Evolutionary conservation across 73 alveolate genomes (phyloP).

Genomic region (Tetrahymena thermophila): DNA sequence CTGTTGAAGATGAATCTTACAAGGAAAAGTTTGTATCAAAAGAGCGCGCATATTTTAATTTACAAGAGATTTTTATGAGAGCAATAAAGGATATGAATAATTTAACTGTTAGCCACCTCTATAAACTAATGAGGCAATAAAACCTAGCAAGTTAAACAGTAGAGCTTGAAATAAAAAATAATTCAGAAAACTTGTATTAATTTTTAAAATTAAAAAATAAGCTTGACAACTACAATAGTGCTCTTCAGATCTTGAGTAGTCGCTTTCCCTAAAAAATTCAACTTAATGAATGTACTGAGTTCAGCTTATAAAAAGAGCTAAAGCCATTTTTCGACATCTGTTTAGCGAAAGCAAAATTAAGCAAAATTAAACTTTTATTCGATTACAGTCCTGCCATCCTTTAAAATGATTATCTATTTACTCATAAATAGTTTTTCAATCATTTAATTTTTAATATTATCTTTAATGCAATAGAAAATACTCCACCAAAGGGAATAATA

Average conservation of each 20-base stretch:
- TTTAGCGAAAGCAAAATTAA: background rate
- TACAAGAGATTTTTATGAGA: background rate
- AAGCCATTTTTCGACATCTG: background rate
- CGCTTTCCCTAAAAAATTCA: background rate
- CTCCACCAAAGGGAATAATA: background rate
- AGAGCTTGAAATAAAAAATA: background rate
- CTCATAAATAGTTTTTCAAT: background rate
- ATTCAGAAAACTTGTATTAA: background rate
- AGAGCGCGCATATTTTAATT: background rate
- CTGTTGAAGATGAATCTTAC: background rate
- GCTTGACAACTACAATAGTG: background rate
- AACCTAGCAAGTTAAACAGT: background rate
- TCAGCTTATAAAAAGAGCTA: background rate
- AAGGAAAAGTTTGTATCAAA: background rate
- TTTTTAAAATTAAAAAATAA: background rate
- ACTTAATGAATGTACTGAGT: background rate
- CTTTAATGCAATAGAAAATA: background rate
- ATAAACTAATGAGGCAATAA: background rate
- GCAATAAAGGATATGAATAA: background rate
- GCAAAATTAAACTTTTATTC: background rate
- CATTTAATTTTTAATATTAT: background rate
- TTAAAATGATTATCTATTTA: background rate
- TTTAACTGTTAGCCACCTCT: background rate
- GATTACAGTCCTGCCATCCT: background rate
- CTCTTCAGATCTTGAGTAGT: background rate